These are phyloP conservation scores for Paraphaeosphaeria minitans DNA, from an alignment of 2,329 filamentous ascomycete species.

Conservation along the genomic window DNA sequence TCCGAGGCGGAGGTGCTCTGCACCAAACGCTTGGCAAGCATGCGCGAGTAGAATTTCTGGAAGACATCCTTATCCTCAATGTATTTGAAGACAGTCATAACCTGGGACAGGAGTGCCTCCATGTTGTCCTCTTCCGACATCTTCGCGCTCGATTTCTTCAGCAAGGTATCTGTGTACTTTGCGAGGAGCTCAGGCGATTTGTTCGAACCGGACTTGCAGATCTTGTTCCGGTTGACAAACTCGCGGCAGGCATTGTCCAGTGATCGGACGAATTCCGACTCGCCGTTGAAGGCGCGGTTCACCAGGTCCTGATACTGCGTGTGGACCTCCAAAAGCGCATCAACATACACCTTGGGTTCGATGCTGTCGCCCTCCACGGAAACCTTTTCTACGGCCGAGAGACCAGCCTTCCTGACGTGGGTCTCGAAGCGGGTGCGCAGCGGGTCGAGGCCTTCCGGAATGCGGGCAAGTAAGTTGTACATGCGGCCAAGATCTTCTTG, in stretches of 20 bases:
- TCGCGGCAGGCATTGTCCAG: conserved; percentile 96
- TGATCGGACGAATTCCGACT: conserved; percentile 95
- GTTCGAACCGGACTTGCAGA: conserved; percentile 91
- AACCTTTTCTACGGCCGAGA: conserved; percentile 88
- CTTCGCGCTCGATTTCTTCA: conserved; percentile 85
- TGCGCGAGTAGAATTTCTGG: conserved; percentile 98
- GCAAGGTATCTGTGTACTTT: conserved; percentile 90
- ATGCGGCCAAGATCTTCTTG: conserved; percentile 95
- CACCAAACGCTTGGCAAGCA: conserved; percentile 92
- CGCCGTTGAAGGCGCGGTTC: conserved; percentile 88
- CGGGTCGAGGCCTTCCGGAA: conserved; percentile 89
- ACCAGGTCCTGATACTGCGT: conserved; percentile 91
- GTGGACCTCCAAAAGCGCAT: conserved; percentile 92
- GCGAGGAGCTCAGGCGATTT: conserved; percentile 93
- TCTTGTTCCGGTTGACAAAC: conserved; percentile 96
- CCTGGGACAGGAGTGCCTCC: conserved; percentile 84
- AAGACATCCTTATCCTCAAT: conserved; percentile 99
- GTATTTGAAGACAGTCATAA: conserved; percentile 99
- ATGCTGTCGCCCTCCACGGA: conserved; percentile 85
- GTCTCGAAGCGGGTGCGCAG: conserved; percentile 85
- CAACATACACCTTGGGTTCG: conserved; percentile 95
- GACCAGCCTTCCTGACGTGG: conserved; percentile 88
- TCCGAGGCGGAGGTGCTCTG: conserved; percentile 95
- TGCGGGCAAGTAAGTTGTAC: conserved; percentile 89
- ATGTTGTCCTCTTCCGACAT: conserved; percentile 93